These are phyloP conservation scores for Dacryopinax spathularia DNA, from an alignment of 768 basidiomycete genomes.

Conservation along the genomic window DNA sequence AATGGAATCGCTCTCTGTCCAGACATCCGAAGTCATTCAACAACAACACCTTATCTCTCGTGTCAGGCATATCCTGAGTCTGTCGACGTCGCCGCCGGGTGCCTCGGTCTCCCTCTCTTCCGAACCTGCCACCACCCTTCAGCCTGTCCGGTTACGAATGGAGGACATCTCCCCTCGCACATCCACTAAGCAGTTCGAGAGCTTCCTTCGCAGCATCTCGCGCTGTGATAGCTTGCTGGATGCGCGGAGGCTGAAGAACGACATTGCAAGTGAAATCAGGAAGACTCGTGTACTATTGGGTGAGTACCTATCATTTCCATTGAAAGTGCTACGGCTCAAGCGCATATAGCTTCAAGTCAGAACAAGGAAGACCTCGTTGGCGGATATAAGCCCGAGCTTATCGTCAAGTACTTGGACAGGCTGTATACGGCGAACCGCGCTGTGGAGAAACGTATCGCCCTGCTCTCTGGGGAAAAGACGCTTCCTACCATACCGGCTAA, in stretches of 20 bases:
- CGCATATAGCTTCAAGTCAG: slow-evolving; percentile 33
- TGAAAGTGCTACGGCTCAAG: neutral
- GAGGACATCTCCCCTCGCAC: slow-evolving; percentile 75
- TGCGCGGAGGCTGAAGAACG: slow-evolving; percentile 79
- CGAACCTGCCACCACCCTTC: neutral
- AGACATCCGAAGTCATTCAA: slow-evolving; percentile 57
- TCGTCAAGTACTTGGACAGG: slow-evolving; percentile 74
- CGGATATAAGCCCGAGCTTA: slow-evolving; percentile 69
- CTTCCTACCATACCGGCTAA: neutral
- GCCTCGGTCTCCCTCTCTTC: neutral
- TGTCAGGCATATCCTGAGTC: slow-evolving; percentile 70
- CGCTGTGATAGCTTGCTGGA: slow-evolving; percentile 73
- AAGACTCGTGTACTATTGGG: slow-evolving; percentile 61
- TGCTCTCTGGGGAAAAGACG: slow-evolving; percentile 44
- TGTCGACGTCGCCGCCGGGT: slow-evolving; percentile 43
- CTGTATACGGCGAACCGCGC: slow-evolving; percentile 79
- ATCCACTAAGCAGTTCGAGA: slow-evolving; percentile 71
- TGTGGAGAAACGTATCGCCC: slow-evolving; percentile 70
- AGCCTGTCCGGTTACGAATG: slow-evolving; percentile 28
- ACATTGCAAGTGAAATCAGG: slow-evolving; percentile 82
- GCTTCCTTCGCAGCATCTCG: slow-evolving; percentile 73
- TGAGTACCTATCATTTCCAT: slow-evolving; percentile 21
- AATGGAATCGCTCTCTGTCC: neutral
- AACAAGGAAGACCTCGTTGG: slow-evolving; percentile 83
- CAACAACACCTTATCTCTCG: slow-evolving; percentile 72